A percentile compares a stretch with the other conserved stretches of the same genome.
Evolutionary conservation across 225 moss, liverwort and hornwort species (phyloP).

Genomic region (Marchantia paleacea): DNA sequence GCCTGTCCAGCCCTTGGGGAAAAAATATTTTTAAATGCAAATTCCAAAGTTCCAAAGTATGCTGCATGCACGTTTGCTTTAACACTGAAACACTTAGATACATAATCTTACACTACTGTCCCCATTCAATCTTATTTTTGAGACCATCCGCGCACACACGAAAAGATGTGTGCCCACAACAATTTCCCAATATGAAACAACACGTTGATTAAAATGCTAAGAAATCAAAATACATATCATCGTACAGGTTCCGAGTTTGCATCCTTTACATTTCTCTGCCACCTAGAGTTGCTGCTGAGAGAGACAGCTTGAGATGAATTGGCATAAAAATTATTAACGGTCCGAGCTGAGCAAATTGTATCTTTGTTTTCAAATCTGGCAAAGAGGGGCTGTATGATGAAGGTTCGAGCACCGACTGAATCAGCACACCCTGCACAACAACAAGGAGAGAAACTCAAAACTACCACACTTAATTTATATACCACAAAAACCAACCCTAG

Average conservation of each 20-base stretch:
- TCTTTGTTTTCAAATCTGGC: slow-evolving; percentile 33
- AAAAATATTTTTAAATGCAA: too few species aligned
- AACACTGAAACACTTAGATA: too few species aligned
- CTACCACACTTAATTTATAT: too few species aligned
- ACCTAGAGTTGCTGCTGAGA: slow-evolving; percentile 20
- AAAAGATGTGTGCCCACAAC: too few species aligned
- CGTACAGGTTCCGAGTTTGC: slow-evolving; percentile 6
- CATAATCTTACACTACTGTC: too few species aligned
- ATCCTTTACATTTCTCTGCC: slow-evolving; percentile 24
- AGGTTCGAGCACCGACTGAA: slow-evolving; percentile 24
- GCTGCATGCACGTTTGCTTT: too few species aligned
- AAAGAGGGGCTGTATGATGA: slow-evolving; percentile 23
- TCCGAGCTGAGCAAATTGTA: slow-evolving; percentile 29
- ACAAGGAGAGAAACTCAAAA: not conserved
- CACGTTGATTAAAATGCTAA: too few species aligned
- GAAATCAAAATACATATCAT: not conserved
- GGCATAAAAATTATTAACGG: slow-evolving; percentile 33
- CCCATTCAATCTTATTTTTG: too few species aligned
- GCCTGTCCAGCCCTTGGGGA: too few species aligned
- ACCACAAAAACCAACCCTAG: not conserved
- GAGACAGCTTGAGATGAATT: slow-evolving; percentile 43
- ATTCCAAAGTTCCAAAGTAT: too few species aligned
- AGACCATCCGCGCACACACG: too few species aligned
- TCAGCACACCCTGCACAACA: slow-evolving; percentile 37
- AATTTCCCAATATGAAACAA: too few species aligned